phyloP scores from a whole-genome alignment of 495 filamentous ascomycete genomes.

The Neurospora sp. region DNA sequence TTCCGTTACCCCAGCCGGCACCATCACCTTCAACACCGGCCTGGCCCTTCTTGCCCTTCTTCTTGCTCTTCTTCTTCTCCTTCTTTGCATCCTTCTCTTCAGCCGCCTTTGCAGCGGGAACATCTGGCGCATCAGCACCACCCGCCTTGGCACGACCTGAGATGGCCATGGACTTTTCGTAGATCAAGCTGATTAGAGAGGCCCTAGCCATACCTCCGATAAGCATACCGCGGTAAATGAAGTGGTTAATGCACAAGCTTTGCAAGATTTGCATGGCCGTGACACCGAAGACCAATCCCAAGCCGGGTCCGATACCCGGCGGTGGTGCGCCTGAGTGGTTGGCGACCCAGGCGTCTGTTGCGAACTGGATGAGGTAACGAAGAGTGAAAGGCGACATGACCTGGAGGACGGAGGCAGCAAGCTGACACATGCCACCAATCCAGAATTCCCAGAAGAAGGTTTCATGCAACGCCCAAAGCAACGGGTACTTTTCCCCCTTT shows the following conservation, averaged over 20 bases:
- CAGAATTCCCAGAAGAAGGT: slow-evolving; percentile 80
- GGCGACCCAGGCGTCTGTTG: slow-evolving; percentile 62
- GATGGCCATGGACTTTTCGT: slow-evolving; percentile 73
- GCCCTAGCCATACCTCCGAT: slow-evolving; percentile 68
- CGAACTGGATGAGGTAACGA: slow-evolving; percentile 69
- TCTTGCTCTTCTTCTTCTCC: slow-evolving; percentile 23
- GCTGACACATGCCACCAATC: slow-evolving; percentile 65
- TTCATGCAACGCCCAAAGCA: slow-evolving; percentile 76
- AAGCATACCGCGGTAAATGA: slow-evolving; percentile 72
- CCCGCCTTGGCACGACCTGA: slow-evolving; percentile 71
- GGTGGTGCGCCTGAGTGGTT: slow-evolving; percentile 37
- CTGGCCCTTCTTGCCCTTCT: slow-evolving; percentile 23
- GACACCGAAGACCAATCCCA: slow-evolving; percentile 69
- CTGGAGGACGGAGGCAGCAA: slow-evolving; percentile 59
- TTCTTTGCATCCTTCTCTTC: slow-evolving; percentile 21
- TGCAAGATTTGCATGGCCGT: slow-evolving; percentile 65
- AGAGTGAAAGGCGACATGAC: slow-evolving; percentile 66
- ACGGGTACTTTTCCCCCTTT: slow-evolving; percentile 60
- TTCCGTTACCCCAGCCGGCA: slow-evolving; percentile 80
- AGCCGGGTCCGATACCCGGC: slow-evolving; percentile 54
- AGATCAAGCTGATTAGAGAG: slow-evolving; percentile 64
- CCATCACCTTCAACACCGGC: slow-evolving; percentile 51
- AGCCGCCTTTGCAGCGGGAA: slow-evolving; percentile 25
- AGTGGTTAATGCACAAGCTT: slow-evolving; percentile 67
- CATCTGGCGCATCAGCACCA: slow-evolving; percentile 29